phyloP scores from a whole-genome alignment of 2,329 filamentous ascomycete species.

The Pseudogymnoascus sp. region DNA sequence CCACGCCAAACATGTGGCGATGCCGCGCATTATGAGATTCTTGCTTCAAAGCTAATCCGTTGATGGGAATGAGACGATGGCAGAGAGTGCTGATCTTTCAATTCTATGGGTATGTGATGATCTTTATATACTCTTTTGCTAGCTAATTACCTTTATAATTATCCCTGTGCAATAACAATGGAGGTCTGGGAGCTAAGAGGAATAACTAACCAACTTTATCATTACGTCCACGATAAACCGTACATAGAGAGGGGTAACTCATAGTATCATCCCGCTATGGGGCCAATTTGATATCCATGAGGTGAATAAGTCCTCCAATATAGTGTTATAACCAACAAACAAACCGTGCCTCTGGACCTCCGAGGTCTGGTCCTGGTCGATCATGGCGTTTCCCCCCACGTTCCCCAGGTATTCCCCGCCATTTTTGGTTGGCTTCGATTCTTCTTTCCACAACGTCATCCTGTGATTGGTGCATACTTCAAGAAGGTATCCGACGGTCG shows the following conservation, averaged over 20 bases:
- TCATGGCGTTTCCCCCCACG: background rate
- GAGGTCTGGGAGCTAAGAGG: background rate
- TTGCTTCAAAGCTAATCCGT: background rate
- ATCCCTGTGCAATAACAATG: background rate
- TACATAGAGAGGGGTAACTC: background rate
- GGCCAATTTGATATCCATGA: background rate
- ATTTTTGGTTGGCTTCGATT: background rate
- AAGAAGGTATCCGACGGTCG: background rate
- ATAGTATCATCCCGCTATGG: background rate
- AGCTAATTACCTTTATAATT: background rate
- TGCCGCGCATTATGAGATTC: background rate
- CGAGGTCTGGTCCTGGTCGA: background rate
- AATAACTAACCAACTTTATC: background rate
- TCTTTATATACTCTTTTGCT: background rate
- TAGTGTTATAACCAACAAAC: background rate
- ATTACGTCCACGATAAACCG: background rate
- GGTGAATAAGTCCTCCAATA: background rate
- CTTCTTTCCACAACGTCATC: background rate
- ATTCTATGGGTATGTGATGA: background rate
- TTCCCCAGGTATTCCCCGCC: background rate
- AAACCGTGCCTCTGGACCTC: background rate
- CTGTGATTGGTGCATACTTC: background rate
- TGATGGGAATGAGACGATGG: background rate
- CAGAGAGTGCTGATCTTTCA: background rate
- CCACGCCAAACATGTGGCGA: background rate